Evolutionary conservation across 352 stramenopile genomes (phyloP).

Genomic region (Lagenidium giganteum): DNA sequence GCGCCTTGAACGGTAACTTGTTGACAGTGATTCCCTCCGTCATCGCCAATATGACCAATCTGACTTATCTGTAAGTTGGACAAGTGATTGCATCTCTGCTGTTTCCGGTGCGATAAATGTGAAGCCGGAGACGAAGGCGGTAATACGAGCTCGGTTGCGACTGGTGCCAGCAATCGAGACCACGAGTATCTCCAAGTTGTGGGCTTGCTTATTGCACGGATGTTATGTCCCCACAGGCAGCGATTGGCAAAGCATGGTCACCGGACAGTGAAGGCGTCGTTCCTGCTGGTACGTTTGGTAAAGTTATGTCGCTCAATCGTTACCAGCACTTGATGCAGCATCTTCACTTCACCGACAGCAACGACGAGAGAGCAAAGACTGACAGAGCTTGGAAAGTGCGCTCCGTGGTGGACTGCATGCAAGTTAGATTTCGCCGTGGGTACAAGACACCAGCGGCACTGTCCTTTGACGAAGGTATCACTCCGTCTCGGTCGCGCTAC

Average conservation of each 20-base stretch:
- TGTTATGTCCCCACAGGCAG: conserved; percentile 12
- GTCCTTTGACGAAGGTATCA: conserved; percentile 13
- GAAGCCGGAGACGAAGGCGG: background rate
- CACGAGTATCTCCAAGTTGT: background rate
- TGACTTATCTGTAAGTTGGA: too few species aligned
- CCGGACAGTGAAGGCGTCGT: conserved; percentile 4
- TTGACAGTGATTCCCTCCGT: too few species aligned
- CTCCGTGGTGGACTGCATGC: conserved; percentile 1
- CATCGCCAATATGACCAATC: too few species aligned
- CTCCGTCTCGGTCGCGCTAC: background rate
- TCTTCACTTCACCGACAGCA: conserved; percentile 14
- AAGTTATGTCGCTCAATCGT: background rate
- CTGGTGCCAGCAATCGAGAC: background rate
- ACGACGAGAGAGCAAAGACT: background rate
- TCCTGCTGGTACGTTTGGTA: conserved; percentile 7
- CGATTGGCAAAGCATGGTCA: conserved; percentile 12
- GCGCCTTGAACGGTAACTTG: too few species aligned
- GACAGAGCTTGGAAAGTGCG: conserved; percentile 13
- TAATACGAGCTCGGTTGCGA: background rate
- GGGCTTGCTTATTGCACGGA: conserved; percentile 1
- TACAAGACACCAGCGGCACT: background rate
- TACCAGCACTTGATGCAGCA: conserved; percentile 1
- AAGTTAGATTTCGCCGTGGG: conserved; percentile 2
- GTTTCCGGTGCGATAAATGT: too few species aligned
- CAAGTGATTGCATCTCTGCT: too few species aligned